These are phyloP conservation scores for Hemisphaericaspora xylanilytica DNA, from an alignment of 1,139 yeast genomes.

Conservation along the genomic window DNA sequence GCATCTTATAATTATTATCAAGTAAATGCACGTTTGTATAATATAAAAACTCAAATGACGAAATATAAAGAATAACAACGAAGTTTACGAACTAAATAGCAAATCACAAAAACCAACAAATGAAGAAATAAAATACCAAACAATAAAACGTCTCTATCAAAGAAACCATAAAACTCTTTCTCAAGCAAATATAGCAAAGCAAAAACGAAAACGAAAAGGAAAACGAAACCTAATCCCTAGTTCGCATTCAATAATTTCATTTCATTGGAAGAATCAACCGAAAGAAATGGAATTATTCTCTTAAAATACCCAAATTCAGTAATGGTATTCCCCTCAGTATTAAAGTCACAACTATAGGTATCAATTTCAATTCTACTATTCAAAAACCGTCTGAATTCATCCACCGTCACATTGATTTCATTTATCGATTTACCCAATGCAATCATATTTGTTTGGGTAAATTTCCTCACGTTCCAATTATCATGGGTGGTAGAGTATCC, in stretches of 20 bases:
- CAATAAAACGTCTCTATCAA: conserved; percentile 1
- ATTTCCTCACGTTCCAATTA: conserved; percentile 10
- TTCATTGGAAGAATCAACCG: conserved; percentile 40
- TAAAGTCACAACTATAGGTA: conserved; percentile 24
- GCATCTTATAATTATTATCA: neutral
- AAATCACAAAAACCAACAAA: too few relatives aligned
- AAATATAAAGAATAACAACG: neutral
- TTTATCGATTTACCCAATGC: conserved; percentile 62
- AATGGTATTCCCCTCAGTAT: conserved; percentile 11
- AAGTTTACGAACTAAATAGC: neutral
- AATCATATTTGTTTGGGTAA: conserved; percentile 15
- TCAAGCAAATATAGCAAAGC: neutral
- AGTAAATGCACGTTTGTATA: neutral
- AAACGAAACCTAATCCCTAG: conserved; percentile 6
- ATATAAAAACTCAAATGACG: neutral
- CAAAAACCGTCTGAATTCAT: conserved; percentile 59
- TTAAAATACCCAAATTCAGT: conserved; percentile 37
- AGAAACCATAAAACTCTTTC: neutral
- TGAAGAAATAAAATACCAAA: too few relatives aligned
- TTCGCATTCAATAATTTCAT: conserved; percentile 41
- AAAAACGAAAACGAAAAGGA: too few relatives aligned
- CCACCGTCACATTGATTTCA: conserved; percentile 59
- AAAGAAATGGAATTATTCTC: conserved; percentile 40
- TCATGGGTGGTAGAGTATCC: conserved; percentile 20
- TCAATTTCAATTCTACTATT: conserved; percentile 37